Base-by-base conservation (phyloP, 257 asterid genomes). In the Solanum lycopersicoides region DNA sequence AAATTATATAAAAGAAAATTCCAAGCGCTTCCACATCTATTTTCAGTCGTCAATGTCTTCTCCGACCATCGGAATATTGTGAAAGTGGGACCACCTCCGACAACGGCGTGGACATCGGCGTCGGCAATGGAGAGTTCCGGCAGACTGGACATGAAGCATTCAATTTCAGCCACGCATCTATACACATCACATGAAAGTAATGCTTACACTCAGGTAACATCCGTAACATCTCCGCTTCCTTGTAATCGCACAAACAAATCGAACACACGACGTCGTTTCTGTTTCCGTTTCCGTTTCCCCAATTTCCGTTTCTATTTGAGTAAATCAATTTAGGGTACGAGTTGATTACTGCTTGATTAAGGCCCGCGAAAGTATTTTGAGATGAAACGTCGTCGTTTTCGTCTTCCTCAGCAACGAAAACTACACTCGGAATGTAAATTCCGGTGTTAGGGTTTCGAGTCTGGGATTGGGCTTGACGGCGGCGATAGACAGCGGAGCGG, bases 81-180 rank as follows among this genome's bases (percentile, higher is more conserved):
- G 98, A 93, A 2, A 94, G 94, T 90, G 98, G 98, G 88, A 93
- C 91, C 86, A 92, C 96, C 88, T 91, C 95, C 91, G 95, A 95
- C 91, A 95, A 45, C 89, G 98, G 98, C 86, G 98, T 96, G 2
- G 98, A 92, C 25, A 96, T 86, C 75, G 99, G 98, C 88, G 98
- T 96, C 11, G 98, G 98, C 32, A 97, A 90, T 86, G 98, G 98
- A 30, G 99, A 97, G 85, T 88, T 95, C 87, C 99, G 94, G 79
- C 98, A 95, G 3, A 93, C 95, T 2, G 98, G 98, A 83, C 98
- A 97, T 6, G 98, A 93, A 3, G 96, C 94, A 83, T 93, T 95
- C 53, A 95, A 90, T 92, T 95, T 97, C 47, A 97, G 92, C 99
- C 99, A 97, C 72, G 96, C 95, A 82, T 97, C 98, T 4, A 97